Conservation (phyloP, 495 filamentous ascomycete species). For the Darksidea phi region DNA sequence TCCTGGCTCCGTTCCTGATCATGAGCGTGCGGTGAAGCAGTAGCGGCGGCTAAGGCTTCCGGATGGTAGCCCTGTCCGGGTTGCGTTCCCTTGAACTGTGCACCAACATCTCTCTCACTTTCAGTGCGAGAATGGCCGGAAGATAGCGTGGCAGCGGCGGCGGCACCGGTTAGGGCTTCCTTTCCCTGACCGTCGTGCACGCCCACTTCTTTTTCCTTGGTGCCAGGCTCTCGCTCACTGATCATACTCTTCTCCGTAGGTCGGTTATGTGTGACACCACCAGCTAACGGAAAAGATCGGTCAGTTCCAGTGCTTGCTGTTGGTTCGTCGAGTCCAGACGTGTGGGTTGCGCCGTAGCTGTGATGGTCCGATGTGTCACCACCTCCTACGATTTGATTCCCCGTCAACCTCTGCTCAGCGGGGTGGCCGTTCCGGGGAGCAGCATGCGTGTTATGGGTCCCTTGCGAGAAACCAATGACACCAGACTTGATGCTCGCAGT, state of each 20-base stretch:
- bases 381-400: background rate
- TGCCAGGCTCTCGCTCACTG: conserved; percentile 2
- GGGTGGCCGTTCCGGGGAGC: background rate
- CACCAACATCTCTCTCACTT: background rate
- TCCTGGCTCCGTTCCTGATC: background rate
- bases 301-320: conserved; percentile 2
- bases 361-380: background rate
- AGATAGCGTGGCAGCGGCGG: background rate
- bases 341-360: background rate
- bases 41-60: conserved; percentile 8
- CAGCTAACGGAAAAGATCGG: conserved; percentile 24
- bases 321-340: background rate
- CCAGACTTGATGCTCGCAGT: conserved; percentile 42
- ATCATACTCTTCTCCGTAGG: background rate
- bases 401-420: background rate
- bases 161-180: conserved; percentile 4
- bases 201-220: conserved; percentile 6
- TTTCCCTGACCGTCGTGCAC: background rate
- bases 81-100: background rate
- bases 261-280: conserved; percentile 11
- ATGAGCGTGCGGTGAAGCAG: background rate
- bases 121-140: background rate
- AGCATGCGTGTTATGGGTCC: conserved; percentile 8
- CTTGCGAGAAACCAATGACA: conserved; percentile 33
- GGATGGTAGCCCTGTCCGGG: background rate